Evolutionary conservation across 129 eudicot species (phyloP).

Genomic region (Erigeron canadensis): DNA sequence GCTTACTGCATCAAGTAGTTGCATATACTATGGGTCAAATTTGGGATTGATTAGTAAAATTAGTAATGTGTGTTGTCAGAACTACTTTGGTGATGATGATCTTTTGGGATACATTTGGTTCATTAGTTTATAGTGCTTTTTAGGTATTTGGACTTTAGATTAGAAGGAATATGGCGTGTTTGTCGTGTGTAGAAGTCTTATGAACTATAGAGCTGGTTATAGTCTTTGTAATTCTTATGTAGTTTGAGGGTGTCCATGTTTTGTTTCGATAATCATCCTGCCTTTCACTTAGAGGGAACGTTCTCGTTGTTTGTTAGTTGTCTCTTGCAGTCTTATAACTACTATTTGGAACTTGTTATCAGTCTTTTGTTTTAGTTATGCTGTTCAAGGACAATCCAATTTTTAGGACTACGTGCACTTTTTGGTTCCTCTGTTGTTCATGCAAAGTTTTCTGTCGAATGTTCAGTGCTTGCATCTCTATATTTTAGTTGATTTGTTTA

Average conservation of each 20-base stretch:
- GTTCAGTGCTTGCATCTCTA: neutral
- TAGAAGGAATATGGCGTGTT: constrained; percentile 2
- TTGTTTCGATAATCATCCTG: neutral
- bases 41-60: no score
- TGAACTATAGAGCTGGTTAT: no score
- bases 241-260: no score
- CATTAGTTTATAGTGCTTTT: neutral
- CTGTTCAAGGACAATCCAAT: neutral
- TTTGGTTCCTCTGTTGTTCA: neutral
- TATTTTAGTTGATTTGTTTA: neutral
- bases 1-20: no score
- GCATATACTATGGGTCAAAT: no score
- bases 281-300: neutral
- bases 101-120: no score
- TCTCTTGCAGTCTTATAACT: constrained; percentile 14
- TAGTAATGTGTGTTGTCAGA: neutral
- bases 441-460: neutral
- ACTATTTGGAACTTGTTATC: constrained; percentile 9
- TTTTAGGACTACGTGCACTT: neutral
- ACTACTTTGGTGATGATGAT: neutral
- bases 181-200: no score
- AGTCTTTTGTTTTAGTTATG: constrained; percentile 21
- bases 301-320: constrained; percentile 13
- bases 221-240: no score
- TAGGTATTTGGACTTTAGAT: constrained; percentile 15